Evolutionary conservation across 148 eudicot species (phyloP), one percentile per base, ranked within the genome.

Genomic region (Talinum fruticosum): DNA sequence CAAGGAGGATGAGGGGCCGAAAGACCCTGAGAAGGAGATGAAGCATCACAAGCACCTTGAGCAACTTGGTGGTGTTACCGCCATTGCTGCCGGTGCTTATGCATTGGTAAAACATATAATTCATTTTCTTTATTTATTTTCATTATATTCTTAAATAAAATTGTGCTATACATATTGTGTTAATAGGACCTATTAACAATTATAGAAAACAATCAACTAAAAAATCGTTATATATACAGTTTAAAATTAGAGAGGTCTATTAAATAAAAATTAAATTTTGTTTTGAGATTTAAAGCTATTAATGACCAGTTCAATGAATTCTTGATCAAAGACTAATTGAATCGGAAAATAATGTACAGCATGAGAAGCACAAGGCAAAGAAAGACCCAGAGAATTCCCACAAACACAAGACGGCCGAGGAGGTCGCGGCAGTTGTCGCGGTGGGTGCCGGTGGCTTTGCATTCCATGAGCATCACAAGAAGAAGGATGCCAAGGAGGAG

Each of bases 391-490:
- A 72, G n/a, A 75, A 79, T 35, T 36, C 75, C 18, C 23, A 32
- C 30, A 71, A 38, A 37, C 81, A 79, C 47, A 45, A 72, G 71
- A 47, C 34, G 71, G 37, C n/a, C 19, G 26, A 36, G 44, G 44
- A 19, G 44, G 18, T 33, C 10, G 71, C 37, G 41, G 71, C 71
- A 24, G 35, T 23, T 15, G 76, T 79, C 38, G 81, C 81, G 0
- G 81, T 61, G 45, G 81, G 81, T 16, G 76, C 81, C 15, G 76
- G 70, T 19, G 81, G 76, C 12, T 18, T 79, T 47, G 76, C 76
- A 34, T 29, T 79, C 33, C 81, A 79, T 65, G 81, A 79, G 71
- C 76, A 71, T 53, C 76, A 71, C 23, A 44, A 79, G 76, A 72
- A 71, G 62, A 79, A 79, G 69, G 81, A 78, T 10, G 66, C 75